These are phyloP conservation scores for Lindgomyces ingoldianus DNA, from an alignment of 495 filamentous ascomycete species.

Conservation along the genomic window DNA sequence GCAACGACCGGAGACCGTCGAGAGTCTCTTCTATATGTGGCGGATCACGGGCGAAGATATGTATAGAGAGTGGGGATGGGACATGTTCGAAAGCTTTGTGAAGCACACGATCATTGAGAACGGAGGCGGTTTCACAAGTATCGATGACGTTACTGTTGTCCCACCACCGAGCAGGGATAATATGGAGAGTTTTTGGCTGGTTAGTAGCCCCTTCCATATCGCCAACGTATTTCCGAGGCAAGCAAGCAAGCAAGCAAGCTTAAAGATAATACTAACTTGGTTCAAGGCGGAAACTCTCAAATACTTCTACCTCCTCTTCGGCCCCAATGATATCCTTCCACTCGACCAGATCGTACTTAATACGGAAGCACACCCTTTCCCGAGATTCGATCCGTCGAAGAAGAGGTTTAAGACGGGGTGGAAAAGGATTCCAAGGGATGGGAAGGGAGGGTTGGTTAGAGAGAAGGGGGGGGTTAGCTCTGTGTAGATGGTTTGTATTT, in stretches of 20 bases:
- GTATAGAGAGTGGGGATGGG: conserved; percentile 97
- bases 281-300: conserved; percentile 92
- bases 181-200: conserved; percentile 63
- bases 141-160: conserved; percentile 64
- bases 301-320: conserved; percentile 95
- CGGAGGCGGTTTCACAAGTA: conserved; percentile 72
- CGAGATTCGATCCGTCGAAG: conserved; percentile 75
- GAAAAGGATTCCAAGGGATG: conserved; percentile 65
- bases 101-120: conserved; percentile 75
- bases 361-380: conserved; percentile 92
- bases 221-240: too few species aligned
- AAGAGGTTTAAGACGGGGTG: conserved; percentile 80
- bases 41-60: conserved; percentile 88
- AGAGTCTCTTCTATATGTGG: conserved; percentile 98
- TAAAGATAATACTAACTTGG: neutral
- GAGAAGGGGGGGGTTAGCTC: too few species aligned
- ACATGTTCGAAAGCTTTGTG: conserved; percentile 93
- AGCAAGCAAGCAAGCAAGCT: too few species aligned
- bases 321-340: conserved; percentile 76
- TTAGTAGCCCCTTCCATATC: conserved; percentile 49
- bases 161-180: conserved; percentile 45
- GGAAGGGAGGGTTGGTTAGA: conserved; percentile 36
- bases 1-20: conserved; percentile 94
- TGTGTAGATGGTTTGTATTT: too few species aligned
- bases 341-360: conserved; percentile 88